Base-by-base conservation (phyloP, 2,329 filamentous ascomycete genomes). In the Ophiostoma triangulosporum region DNA sequence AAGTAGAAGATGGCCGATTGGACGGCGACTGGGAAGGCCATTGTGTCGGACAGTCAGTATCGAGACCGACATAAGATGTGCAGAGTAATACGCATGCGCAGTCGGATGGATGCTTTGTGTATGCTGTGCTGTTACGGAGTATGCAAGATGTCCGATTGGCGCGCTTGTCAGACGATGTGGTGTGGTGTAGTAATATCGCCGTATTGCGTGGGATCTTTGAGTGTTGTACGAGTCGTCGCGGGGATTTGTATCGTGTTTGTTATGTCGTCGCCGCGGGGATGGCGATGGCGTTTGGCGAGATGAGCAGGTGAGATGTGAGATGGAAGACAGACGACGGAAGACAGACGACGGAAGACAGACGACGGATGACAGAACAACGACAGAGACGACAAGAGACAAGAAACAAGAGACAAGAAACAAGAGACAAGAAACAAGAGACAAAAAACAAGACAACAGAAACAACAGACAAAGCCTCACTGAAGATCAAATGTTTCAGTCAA, bases 1-100 rank as follows among this genome's bases (percentile, higher is more conserved):
- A 88, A 75, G 71, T 87, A 88, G 73, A 89, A 90, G 65, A 87
- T 70, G 59, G 83, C 84, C 52, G 85, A 89, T 67, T 88, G 86
- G 31, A 88, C 71, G 62, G 79, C 80, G 56, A 78, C 73, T 54
- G 71, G 69, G 58, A 82, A 70, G 56, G 74, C 74, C 74, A 77
- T 77, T 53, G 12, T 57, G 38, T 45, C 40, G 40, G 40, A 26
- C 40, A 29, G 40, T 27, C 40, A 27, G 38, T 22, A 14, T 22
- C 20, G 38, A 45, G 24, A 24, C 22, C 27, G 22, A n/a, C 22
- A 45, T 45, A n/a, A 6, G 24, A 29, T 15, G 40, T 26, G 38
- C 38, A 43, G 20, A 24, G 20, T 15, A 43, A 43, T 24, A 24
- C 20, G 36, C 36, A 26, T 24, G 38, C 38, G 38, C 38, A 43